Conservation (phyloP, 164 flowering plant species). For the Buxus sempervirens region DNA sequence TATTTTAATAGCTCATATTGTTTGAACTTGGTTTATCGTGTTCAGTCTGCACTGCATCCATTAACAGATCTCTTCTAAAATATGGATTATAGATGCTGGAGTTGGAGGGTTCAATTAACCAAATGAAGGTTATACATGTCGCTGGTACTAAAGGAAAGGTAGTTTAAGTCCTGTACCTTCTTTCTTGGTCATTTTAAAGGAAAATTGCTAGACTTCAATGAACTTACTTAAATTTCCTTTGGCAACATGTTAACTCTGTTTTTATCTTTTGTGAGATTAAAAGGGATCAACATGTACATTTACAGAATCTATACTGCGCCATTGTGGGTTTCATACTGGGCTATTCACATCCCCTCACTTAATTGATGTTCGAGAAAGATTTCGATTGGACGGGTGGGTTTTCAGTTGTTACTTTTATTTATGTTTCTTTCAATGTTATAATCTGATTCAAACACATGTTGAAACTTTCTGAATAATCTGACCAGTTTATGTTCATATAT, state of each 20-base stretch:
- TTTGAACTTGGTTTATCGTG: background rate
- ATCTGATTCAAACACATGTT: background rate
- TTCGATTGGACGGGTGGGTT: conserved; percentile 89
- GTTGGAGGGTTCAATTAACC: conserved; percentile 62
- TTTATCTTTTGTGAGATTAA: conserved; percentile 9
- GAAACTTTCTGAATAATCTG: background rate
- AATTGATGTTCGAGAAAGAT: conserved; percentile 94
- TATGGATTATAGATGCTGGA: conserved; percentile 58
- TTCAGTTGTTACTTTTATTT: background rate
- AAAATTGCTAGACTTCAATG: background rate
- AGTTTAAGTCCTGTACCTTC: too few species aligned
- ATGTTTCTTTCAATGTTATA: background rate
- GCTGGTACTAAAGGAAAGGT: conserved; percentile 99
- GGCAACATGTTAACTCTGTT: background rate
- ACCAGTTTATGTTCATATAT: background rate
- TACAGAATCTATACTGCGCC: conserved; percentile 81
- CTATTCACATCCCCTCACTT: conserved; percentile 98
- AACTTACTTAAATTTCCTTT: background rate
- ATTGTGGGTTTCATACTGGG: conserved; percentile 93
- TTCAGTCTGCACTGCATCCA: background rate
- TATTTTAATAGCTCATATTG: background rate
- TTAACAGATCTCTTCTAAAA: background rate
- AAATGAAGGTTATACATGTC: conserved; percentile 88
- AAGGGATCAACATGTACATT: conserved; percentile 98
- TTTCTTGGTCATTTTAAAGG: background rate